Percentiles rank a stretch among this genome's conserved stretches.
These are phyloP conservation scores for Globisporangium yorkense DNA, from an alignment of 352 stramenopile species.

Conservation along the genomic window DNA sequence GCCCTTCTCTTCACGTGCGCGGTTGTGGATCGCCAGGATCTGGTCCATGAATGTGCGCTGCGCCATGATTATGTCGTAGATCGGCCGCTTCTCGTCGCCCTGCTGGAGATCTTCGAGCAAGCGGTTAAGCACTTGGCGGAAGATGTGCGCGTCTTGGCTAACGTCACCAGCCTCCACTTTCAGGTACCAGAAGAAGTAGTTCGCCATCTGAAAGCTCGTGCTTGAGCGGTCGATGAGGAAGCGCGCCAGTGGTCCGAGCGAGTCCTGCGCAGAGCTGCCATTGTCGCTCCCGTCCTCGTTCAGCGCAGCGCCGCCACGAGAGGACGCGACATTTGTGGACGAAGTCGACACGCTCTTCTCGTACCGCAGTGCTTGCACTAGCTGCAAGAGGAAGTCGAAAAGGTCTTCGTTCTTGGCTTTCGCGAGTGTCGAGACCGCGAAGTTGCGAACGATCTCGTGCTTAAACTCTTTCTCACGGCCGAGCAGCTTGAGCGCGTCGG, in stretches of 20 bases:
- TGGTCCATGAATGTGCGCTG: slow-evolving; percentile 94
- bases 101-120: slow-evolving; percentile 94
- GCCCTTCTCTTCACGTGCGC: slow-evolving; percentile 89
- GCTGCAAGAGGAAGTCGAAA: slow-evolving; percentile 95
- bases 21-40: slow-evolving; percentile 90
- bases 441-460: slow-evolving; percentile 91
- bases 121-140: slow-evolving; percentile 79
- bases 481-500: slow-evolving; percentile 97
- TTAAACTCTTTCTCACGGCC: slow-evolving; percentile 89
- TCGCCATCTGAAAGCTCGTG: slow-evolving; percentile 94
- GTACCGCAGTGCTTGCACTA: slow-evolving; percentile 97
- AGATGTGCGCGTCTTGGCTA: slow-evolving; percentile 70
- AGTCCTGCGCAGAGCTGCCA: slow-evolving; percentile 18
- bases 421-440: slow-evolving; percentile 95
- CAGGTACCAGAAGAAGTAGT: slow-evolving; percentile 97
- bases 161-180: slow-evolving; percentile 76
- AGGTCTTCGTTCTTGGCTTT: slow-evolving; percentile 96
- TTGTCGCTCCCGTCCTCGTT: slow-evolving; percentile 13
- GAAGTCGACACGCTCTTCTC: slow-evolving; percentile 38
- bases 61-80: slow-evolving; percentile 89
- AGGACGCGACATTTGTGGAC: slow-evolving; percentile 22
- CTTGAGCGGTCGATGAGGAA: slow-evolving; percentile 95
- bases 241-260: slow-evolving; percentile 74
- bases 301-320: slow-evolving; percentile 15
- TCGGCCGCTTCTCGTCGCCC: slow-evolving; percentile 81